Percentiles rank a stretch among this genome's conserved stretches.
Evolutionary conservation across 192 early-diverging fungal genomes (phyloP).

Genomic region (Coemansia furcata): DNA sequence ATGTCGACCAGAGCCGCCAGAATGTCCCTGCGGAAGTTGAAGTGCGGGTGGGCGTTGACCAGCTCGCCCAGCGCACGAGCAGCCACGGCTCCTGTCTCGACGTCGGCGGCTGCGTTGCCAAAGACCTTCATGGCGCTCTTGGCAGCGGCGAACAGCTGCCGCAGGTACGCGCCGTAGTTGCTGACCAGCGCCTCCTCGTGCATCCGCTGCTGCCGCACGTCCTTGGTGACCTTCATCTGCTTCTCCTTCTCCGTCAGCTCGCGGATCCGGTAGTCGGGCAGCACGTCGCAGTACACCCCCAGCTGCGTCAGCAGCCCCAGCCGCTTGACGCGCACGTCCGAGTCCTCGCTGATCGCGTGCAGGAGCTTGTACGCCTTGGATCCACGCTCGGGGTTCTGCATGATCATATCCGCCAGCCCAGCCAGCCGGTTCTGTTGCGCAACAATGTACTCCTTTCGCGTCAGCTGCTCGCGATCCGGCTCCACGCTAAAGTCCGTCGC

Average conservation of each 20-base stretch:
- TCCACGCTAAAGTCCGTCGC: constrained; percentile 15
- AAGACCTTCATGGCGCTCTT: constrained; percentile 42
- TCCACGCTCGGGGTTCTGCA: constrained; percentile 80
- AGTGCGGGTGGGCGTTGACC: constrained; percentile 80
- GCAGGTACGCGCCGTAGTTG: constrained; percentile 84
- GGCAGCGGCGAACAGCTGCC: constrained; percentile 61
- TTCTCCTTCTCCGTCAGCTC: constrained; percentile 81
- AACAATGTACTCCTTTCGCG: constrained; percentile 59
- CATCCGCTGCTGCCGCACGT: constrained; percentile 83
- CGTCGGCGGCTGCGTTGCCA: constrained; percentile 26
- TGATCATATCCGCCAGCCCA: constrained; percentile 68
- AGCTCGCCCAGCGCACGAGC: constrained; percentile 83
- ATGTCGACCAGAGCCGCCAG: constrained; percentile 75
- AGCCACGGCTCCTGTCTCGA: constrained; percentile 59
- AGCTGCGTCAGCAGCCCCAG: constrained; percentile 84
- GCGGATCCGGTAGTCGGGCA: constrained; percentile 93
- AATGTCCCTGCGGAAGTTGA: constrained; percentile 93
- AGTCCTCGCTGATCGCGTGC: constrained; percentile 62
- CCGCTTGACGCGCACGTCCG: constrained; percentile 64
- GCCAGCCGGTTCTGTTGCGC: constrained; percentile 81
- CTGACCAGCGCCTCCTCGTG: constrained; percentile 80
- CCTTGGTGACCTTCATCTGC: constrained; percentile 74
- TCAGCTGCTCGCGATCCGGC: constrained; percentile 40
- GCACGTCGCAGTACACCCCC: constrained; percentile 91
- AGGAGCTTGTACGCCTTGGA: constrained; percentile 64